A percentile compares a stretch with the other conserved stretches of the same genome.
Evolutionary conservation across 2,329 filamentous ascomycete genomes (phyloP).

Genomic region (Chrysosporium queenslandicum): DNA sequence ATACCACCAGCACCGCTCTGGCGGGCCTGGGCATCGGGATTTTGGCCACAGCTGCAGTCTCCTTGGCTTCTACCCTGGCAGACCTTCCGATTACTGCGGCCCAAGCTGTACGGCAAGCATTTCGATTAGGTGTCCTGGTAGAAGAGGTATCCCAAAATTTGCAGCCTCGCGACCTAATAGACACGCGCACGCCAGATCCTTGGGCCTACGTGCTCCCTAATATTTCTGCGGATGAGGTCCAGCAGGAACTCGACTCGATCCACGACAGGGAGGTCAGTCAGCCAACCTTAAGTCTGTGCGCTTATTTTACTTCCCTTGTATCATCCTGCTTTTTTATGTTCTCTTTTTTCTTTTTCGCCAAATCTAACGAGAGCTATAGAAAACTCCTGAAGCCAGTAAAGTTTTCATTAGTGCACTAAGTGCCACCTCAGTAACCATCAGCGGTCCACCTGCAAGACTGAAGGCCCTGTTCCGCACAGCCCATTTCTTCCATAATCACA

Average conservation of each 20-base stretch:
- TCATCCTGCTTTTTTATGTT: too few relatives aligned
- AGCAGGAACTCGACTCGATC: slow-evolving; percentile 21
- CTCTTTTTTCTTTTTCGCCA: neutral
- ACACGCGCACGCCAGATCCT: slow-evolving; percentile 14
- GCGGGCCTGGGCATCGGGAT: slow-evolving; percentile 40
- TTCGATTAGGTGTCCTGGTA: slow-evolving; percentile 40
- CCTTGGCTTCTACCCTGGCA: slow-evolving; percentile 30
- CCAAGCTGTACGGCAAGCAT: slow-evolving; percentile 37
- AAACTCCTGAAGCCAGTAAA: slow-evolving; percentile 17
- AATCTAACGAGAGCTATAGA: slow-evolving; percentile 9
- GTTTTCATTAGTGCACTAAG: slow-evolving; percentile 23
- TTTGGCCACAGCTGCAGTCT: slow-evolving; percentile 36
- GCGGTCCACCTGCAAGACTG: slow-evolving; percentile 22
- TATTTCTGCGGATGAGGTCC: slow-evolving; percentile 18
- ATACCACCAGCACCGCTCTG: slow-evolving; percentile 23
- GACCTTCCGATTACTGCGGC: slow-evolving; percentile 36
- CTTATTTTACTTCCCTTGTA: too few relatives aligned
- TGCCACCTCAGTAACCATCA: slow-evolving; percentile 20
- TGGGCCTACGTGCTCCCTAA: slow-evolving; percentile 24
- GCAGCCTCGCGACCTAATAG: slow-evolving; percentile 27
- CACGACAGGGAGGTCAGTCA: slow-evolving; percentile 16
- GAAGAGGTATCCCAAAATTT: slow-evolving; percentile 37
- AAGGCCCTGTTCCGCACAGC: slow-evolving; percentile 20
- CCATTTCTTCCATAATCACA: slow-evolving; percentile 19
- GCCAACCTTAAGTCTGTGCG: too few relatives aligned